These are phyloP conservation scores for Phytophthora brassicae DNA, from an alignment of 352 stramenopile genomes.

Conservation along the genomic window DNA sequence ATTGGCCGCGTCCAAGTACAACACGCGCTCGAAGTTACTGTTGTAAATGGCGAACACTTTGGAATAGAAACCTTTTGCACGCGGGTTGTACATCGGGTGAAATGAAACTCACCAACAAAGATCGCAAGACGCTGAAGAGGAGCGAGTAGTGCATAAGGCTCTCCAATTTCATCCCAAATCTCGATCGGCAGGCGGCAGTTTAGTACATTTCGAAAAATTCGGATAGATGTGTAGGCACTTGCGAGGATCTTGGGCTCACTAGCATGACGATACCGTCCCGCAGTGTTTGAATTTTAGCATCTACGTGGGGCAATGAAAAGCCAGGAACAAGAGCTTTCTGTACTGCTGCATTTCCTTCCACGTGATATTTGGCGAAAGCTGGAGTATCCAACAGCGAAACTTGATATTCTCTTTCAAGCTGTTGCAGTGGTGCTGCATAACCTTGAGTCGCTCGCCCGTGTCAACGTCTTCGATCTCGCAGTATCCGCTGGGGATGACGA, in stretches of 20 bases:
- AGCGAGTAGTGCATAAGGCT: constrained; percentile 13
- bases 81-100: constrained; percentile 30
- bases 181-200: constrained; percentile 50
- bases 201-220: constrained; percentile 32
- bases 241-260: constrained; percentile 50
- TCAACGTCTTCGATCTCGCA: constrained; percentile 31
- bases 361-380: constrained; percentile 37
- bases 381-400: constrained; percentile 46
- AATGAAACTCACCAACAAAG: constrained; percentile 30
- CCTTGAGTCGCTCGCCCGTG: constrained; percentile 30
- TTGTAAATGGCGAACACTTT: constrained; percentile 56
- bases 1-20: constrained; percentile 66
- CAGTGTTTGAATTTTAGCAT: not conserved
- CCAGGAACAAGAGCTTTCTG: constrained; percentile 16
- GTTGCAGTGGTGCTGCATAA: constrained; percentile 37
- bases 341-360: constrained; percentile 20
- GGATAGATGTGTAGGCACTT: constrained; percentile 39
- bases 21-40: constrained; percentile 42
- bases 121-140: constrained; percentile 30
- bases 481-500: constrained; percentile 33
- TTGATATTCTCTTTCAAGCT: constrained; percentile 29
- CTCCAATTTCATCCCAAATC: constrained; percentile 43
- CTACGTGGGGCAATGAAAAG: constrained; percentile 20
- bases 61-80: constrained; percentile 43
- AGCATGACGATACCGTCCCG: constrained; percentile 49